A percentile compares a stretch with the other conserved stretches of the same genome.
Conservation (phyloP, 768 basidiomycete genomes). For the Pleurotus giganteus region DNA sequence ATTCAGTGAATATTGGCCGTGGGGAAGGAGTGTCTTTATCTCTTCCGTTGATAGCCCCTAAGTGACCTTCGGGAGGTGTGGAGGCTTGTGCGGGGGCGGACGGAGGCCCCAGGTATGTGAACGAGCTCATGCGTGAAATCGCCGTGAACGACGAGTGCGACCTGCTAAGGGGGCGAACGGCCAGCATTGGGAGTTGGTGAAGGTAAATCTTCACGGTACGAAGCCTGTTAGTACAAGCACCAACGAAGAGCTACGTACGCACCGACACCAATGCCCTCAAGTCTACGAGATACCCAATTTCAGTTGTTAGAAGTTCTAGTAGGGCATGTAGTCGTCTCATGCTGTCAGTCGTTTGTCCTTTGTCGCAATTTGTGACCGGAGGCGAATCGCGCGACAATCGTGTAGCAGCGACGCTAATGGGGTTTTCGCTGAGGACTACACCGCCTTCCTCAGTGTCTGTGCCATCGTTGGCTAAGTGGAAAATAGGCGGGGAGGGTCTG, state of each 20-base stretch:
- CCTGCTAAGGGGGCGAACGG: constrained; percentile 36
- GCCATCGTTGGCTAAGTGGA: constrained; percentile 29
- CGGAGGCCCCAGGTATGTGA: constrained; percentile 25
- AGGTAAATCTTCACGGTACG: constrained; percentile 56
- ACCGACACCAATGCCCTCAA: constrained; percentile 76
- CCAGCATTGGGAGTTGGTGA: constrained; percentile 50
- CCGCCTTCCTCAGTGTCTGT: constrained; percentile 29
- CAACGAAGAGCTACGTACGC: constrained; percentile 17
- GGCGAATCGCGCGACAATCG: not conserved
- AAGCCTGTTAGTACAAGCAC: not conserved
- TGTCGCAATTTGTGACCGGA: constrained; percentile 12
- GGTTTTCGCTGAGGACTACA: constrained; percentile 4
- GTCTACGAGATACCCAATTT: constrained; percentile 79
- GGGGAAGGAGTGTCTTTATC: constrained; percentile 30
- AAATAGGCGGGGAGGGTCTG: constrained; percentile 23
- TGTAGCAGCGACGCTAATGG: constrained; percentile 23
- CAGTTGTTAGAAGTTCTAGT: constrained; percentile 81
- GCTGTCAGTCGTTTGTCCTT: constrained; percentile 42
- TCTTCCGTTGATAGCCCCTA: constrained; percentile 13
- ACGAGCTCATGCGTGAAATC: constrained; percentile 45
- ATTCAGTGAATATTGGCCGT: constrained; percentile 54
- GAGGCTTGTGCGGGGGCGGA: not conserved
- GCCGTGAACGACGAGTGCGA: constrained; percentile 38
- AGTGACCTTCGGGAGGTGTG: constrained; percentile 11
- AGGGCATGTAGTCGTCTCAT: constrained; percentile 69